These are phyloP conservation scores for Xylaria hypoxylon DNA, from an alignment of 2,329 filamentous ascomycete species.

Conservation along the genomic window DNA sequence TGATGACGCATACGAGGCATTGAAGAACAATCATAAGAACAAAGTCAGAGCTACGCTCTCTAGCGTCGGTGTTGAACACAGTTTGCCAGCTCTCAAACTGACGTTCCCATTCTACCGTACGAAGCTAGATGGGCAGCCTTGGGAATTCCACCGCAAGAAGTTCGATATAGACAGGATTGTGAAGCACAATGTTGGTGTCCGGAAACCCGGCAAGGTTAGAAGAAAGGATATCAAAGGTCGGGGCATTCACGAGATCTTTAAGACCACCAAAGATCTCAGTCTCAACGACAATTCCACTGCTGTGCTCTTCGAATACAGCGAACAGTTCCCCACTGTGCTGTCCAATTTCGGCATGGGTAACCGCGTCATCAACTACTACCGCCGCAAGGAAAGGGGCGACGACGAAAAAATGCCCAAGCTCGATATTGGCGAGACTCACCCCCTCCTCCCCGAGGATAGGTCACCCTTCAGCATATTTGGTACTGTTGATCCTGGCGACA, in stretches of 20 bases:
- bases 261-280: constrained; percentile 82
- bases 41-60: constrained; percentile 94
- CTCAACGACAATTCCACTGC: constrained; percentile 90
- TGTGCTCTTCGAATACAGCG: constrained; percentile 93
- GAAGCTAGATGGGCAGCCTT: constrained; percentile 78
- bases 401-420: constrained; percentile 83
- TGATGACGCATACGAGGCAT: constrained; percentile 91
- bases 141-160: constrained; percentile 72
- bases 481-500: constrained; percentile 89
- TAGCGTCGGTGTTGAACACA: constrained; percentile 93
- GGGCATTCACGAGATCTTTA: constrained; percentile 81
- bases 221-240: constrained; percentile 85
- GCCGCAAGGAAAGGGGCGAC: constrained; percentile 77
- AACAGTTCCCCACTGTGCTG: constrained; percentile 89
- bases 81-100: constrained; percentile 87
- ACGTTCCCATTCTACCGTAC: constrained; percentile 98
- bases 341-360: constrained; percentile 99
- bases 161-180: constrained; percentile 73
- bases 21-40: constrained; percentile 97
- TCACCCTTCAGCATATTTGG: constrained; percentile 97
- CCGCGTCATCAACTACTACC: constrained; percentile 96
- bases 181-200: constrained; percentile 47
- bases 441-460: constrained; percentile 91
- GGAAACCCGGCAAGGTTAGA: constrained; percentile 76
- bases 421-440: constrained; percentile 88